These are phyloP conservation scores for Leucosporidium yakuticum DNA, from an alignment of 768 basidiomycete genomes.

Conservation along the genomic window DNA sequence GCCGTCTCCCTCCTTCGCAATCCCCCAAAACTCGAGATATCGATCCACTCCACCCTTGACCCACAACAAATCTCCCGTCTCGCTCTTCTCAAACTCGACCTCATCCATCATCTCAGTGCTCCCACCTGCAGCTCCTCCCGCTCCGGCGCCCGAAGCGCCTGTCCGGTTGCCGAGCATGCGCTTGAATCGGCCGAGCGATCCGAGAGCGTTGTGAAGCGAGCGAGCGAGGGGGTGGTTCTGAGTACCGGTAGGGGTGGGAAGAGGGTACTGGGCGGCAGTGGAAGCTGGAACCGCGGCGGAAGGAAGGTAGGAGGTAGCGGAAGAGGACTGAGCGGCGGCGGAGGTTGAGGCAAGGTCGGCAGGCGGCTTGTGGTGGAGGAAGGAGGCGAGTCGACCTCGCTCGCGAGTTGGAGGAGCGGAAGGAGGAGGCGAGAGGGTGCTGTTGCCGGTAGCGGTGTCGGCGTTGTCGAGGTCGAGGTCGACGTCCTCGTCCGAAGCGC, in stretches of 20 bases:
- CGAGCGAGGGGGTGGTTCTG: conserved; percentile 57
- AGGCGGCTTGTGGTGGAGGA: background rate
- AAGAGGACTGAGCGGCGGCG: background rate
- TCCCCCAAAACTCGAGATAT: conserved; percentile 51
- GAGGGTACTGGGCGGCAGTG: background rate
- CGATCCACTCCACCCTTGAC: conserved; percentile 61
- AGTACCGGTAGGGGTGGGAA: background rate
- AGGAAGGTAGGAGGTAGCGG: background rate
- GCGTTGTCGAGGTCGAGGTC: conserved; percentile 33
- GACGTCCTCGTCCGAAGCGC: conserved; percentile 34
- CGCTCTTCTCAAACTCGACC: conserved; percentile 62
- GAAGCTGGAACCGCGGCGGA: background rate
- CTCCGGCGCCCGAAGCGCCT: background rate
- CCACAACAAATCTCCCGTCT: conserved; percentile 57
- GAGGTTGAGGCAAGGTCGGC: conserved; percentile 17
- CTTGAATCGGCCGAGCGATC: conserved; percentile 73
- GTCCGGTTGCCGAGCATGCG: conserved; percentile 53
- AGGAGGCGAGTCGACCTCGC: conserved; percentile 1
- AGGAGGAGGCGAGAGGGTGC: background rate
- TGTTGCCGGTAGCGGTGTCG: background rate
- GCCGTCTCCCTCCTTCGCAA: conserved; percentile 12
- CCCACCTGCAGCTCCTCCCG: background rate
- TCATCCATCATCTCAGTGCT: conserved; percentile 40
- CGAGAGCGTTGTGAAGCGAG: conserved; percentile 72
- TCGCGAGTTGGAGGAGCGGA: too few species aligned